Base-by-base conservation (phyloP, 805 yeast species). In the Metschnikowia corniflorae region DNA sequence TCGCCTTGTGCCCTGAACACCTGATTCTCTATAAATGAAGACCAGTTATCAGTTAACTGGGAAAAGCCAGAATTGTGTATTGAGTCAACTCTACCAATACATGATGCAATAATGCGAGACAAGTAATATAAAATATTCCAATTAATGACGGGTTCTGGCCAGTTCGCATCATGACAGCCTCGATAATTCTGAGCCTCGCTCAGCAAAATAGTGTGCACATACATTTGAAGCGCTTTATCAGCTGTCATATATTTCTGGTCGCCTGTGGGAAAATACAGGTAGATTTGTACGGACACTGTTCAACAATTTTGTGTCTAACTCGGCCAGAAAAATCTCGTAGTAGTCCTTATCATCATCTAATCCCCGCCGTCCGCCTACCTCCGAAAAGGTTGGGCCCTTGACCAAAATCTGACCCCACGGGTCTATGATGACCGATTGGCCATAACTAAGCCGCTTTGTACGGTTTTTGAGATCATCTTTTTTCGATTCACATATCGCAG, bases 361-460 rank as follows among this genome's bases (percentile, higher is more conserved):
- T 13, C 29, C 35, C 4, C 23, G 26, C 2, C 23, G 29, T 1
- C 26, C 29, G 13, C 51, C 45, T 3, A 49, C 47, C n/a, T 63
- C 68, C 25, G 45, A 44, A 38, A 61, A 64, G 23, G 49, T 60
- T 7, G 45, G 43, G 12, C 57, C 60, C 29, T 78, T 75, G 1
- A 86, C 82, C 4, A 91, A 42, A 2, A 87, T 69, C 0, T 76
- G 70, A 0, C 97, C 98, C 87, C 95, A 86, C 0, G 98, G 97
- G 47, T 85, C 91, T n/a, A 91, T 74, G 4, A 88, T 79, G 44
- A 88, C 66, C 0, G 95, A 73, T 51, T 87, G 91, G 1, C 98
- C 98, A 62, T 80, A 91, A 43, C 95, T 84, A 39, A 76, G 72
- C 39, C 97, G 66, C 51, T 33, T 38, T 14, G 26, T 12, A 22